Evolutionary conservation across 306 rosid genomes (phyloP), one percentile per base, ranked within the genome.

Genomic region (Cucurbita pepo): DNA sequence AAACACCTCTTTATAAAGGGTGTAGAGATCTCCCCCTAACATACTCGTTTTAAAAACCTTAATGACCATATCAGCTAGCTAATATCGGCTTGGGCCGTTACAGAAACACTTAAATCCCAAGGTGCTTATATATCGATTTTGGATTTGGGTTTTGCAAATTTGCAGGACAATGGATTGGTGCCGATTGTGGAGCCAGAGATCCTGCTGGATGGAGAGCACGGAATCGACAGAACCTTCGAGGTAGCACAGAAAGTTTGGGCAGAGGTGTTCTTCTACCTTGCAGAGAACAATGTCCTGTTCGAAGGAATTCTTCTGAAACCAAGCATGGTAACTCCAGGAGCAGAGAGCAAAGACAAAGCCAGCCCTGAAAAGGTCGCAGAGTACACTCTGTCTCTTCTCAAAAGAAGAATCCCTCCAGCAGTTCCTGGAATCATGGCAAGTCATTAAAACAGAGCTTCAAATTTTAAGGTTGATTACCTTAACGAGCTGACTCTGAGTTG

Each of bases 101-200:
- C 3, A 25, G n/a, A n/a, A n/a, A n/a, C n/a, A n/a, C n/a, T n/a
- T n/a, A n/a, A n/a, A n/a, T n/a, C n/a, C n/a, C n/a, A n/a, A 0
- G 22, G 11, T 54, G 2, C 3, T 13, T 37, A 16, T 11, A 34
- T 19, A 18, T 7, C 18, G 57, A 54, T 6, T 58, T 21, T 21
- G 3, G 25, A 4, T 19, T 4, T 12, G 62, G 62, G 5, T 10
- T 22, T 60, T 60, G 59, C 45, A 40, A 40, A 64, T 40, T 21
- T 69, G 62, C 50, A 88, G 93, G 93, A 88, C 54, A 88, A 80
- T 76, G 93, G 93, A 13, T 79, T 88, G 88, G 93, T 86, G 82
- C 98, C 98, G 73, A 93, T 93, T 63, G 97, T 93, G 59, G 98
- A 93, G 88, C 98, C 98, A 62, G 98, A 93, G 82, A 93, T 93